Evolutionary conservation across 306 rosid genomes (phyloP).

Genomic region (cucumber (Cucumis sativus)): Cucumber_9930_V3 NC_026658.2:3569501-3570000

Average conservation of each 20-base stretch:
- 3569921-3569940: background rate
- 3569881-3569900: no score
- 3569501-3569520: conserved; percentile 91
- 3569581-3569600: conserved; percentile 79
- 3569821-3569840: no score
- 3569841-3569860: no score
- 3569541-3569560: conserved; percentile 97
- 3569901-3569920: no score
- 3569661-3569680: background rate
- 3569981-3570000: conserved; percentile 29
- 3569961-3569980: conserved; percentile 26
- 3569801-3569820: no score
- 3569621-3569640: conserved; percentile 31
- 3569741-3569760: no score
- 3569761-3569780: no score
- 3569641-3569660: background rate
- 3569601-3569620: conserved; percentile 58
- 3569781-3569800: no score
- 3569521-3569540: conserved; percentile 93
- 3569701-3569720: no score
- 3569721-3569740: no score
- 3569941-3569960: conserved; percentile 39
- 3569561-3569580: conserved; percentile 70
- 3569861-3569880: no score
- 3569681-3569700: conserved; percentile 7